Evolutionary conservation across 2,329 filamentous ascomycete species (phyloP), one percentile per base, ranked within the genome.

Genomic region (Paraphoma sp.): DNA sequence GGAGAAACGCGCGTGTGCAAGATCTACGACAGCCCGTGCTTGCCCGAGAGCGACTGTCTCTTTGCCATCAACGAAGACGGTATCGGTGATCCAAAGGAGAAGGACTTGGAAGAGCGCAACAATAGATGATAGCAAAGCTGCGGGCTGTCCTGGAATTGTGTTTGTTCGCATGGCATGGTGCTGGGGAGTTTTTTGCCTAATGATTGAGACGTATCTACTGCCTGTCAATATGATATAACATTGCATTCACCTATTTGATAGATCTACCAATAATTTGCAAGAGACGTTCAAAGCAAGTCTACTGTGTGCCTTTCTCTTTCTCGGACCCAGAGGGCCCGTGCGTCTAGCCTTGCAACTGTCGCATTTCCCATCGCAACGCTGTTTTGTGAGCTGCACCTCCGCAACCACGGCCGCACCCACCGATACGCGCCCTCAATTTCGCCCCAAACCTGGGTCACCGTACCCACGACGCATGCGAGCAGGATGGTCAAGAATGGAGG

Each of bases 61-160:
- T 99, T 99, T 79, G 94, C 95, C 45, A 99, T 99, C 75, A 92
- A 92, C 54, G 96, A 98, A 78, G 93, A 97, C 75, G 95, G 95
- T 43, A 99, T 99, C 71, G 92, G 92, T 29, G 95, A 99, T 75
- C 95, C 95, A 44, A 91, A 89, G 56, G 94, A 95, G 45, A 99
- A 99, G 82, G 95, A 99, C 71, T 78, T 94, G 75, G 94, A 98
- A 74, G 96, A 96, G 56, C 62, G 67, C 41, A 67, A 65, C 38
- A 67, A 66, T 33, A 64, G 54, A 45, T 67, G 56, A 67, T 41
- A 33, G 40, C 31, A 12, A 18, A 4, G 44, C 18, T 31, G 31
- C 12, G 12, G 17, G 38, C 6, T 17, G 4, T 10, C n/a, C 43
- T 48, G 18, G 46, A 14, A 18, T 36, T 16, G 30, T 16, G 41